Base-by-base conservation (phyloP, 2,329 filamentous ascomycete species). In the Ceratocystis alfenasii region DNA sequence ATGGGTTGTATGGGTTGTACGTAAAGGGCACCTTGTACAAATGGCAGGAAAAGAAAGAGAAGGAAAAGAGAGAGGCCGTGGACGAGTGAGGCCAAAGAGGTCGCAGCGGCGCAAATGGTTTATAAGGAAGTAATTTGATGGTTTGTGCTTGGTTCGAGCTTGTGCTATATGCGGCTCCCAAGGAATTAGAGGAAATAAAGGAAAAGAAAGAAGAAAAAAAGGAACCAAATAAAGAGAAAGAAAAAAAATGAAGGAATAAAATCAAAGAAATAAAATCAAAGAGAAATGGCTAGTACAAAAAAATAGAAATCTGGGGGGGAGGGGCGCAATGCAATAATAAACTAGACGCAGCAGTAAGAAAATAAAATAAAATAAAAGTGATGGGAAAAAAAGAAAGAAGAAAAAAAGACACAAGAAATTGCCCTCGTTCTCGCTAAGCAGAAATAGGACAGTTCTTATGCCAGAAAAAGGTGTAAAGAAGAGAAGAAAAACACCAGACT, bases 41-140 rank as follows among this genome's bases (percentile, higher is more conserved):
- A 12, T 30, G 53, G 6, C 17, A 25, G 33, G 36, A 30, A 25
- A 63, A 63, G 41, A 45, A 63, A 8, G 25, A 63, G 25, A 48
- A 48, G 44, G n/a, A 63, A 50, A 59, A 59, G 53, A 57, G 53
- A 59, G 53, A 59, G 33, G 53, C n/a, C 53, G 53, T 59, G 53
- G 28, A 41, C 22, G 60, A 62, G 22, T 28, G 10, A 22, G 12
- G 41, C 36, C 12, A 45, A 46, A 44, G 41, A 62, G 36, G 60
- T 25, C 22, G 30, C 20, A 62, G 60, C 60, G 33, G 36, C 36
- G 60, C 60, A 46, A 62, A 62, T 41, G 60, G 60, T 46, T 59
- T 59, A 59, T 59, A 59, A 62, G 60, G 36, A 46, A 44, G 60
- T 62, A 45, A 44, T 44, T 62, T 41, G 60, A 25, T 46, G 60